Evolutionary conservation across 1,284 basidiomycete species (phyloP), one percentile per base, ranked within the genome.

Genomic region (Tilletia horrida): DNA sequence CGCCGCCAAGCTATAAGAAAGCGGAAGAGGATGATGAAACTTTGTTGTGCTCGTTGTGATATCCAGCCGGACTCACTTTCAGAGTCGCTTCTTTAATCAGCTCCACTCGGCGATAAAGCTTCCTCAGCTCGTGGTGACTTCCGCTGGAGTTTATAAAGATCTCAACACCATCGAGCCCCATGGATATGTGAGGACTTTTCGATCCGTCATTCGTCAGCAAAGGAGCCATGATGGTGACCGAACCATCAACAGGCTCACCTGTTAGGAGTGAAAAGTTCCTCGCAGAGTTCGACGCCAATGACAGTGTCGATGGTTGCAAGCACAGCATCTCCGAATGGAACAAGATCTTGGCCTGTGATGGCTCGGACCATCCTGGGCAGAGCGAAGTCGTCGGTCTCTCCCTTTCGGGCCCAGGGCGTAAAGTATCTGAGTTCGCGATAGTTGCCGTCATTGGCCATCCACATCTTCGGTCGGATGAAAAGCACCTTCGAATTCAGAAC

Each of bases 111-210:
- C 88, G 88, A 79, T 93, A 88, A 18, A 98, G 86, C 83, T 98
- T 98, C 40, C 96, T 88, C 31, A 98, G 87, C 81, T 98, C 96
- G 79, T 98, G 95, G 80, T 98, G 96, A 81, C 92, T 95, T 3
- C 92, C 95, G 69, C 91, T 94, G 0, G 93, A 95, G 84, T 98
- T 98, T 21, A 94, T 95, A 81, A 98, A 96, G 71, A 98, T 96
- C 83, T 98, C 95, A 1, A 97, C 95, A 6, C 96, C 95, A 79
- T 97, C 93, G 8, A 98, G 86, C 7, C 94, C 95, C 92, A 97
- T 97, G 13, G 89, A 84, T 69, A 97, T 95, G 82, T 98, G 95
- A 6, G 96, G 96, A 73, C 93, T 93, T 71, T 6, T 47, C 29
- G 29, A 13, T 14, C 23, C 31, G 11, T 77, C 48, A 73, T 64